phyloP scores from a whole-genome alignment of 148 eudicot genomes.

The Polygonum aviculare region DNA sequence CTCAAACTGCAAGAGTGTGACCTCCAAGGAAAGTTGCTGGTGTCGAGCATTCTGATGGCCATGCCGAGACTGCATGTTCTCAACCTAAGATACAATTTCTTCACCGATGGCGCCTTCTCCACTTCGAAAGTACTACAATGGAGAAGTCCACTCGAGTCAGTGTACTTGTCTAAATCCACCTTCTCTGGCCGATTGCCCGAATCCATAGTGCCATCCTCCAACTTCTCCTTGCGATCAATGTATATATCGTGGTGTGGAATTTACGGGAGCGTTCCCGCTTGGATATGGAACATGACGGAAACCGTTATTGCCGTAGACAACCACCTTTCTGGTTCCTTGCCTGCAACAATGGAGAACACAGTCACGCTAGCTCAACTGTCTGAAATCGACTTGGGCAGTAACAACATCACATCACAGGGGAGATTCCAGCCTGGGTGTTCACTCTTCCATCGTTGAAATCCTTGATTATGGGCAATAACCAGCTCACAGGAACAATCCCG shows the following conservation, averaged over 20 bases:
- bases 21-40: slow-evolving; percentile 14
- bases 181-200: slow-evolving; percentile 17
- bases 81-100: not conserved
- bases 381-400: not conserved
- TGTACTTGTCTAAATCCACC: slow-evolving; percentile 4
- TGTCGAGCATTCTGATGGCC: slow-evolving; percentile 8
- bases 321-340: not conserved
- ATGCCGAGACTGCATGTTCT: slow-evolving; percentile 14
- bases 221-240: slow-evolving; percentile 10
- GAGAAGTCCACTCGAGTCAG: slow-evolving; percentile 10
- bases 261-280: slow-evolving; percentile 14
- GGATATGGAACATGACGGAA: slow-evolving; percentile 18
- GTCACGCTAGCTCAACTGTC: not conserved
- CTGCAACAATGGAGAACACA: not conserved
- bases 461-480: not conserved
- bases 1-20: not conserved
- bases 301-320: not conserved
- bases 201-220: slow-evolving; percentile 15
- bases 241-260: slow-evolving; percentile 1
- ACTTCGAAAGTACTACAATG: not conserved
- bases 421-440: not conserved
- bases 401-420: slow-evolving; percentile 15
- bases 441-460: too few relatives aligned
- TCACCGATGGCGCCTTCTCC: slow-evolving; percentile 4
- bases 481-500: not conserved